These are phyloP conservation scores for Onygenales sp. DNA, from an alignment of 2,329 filamentous ascomycete species.

Conservation along the genomic window DNA sequence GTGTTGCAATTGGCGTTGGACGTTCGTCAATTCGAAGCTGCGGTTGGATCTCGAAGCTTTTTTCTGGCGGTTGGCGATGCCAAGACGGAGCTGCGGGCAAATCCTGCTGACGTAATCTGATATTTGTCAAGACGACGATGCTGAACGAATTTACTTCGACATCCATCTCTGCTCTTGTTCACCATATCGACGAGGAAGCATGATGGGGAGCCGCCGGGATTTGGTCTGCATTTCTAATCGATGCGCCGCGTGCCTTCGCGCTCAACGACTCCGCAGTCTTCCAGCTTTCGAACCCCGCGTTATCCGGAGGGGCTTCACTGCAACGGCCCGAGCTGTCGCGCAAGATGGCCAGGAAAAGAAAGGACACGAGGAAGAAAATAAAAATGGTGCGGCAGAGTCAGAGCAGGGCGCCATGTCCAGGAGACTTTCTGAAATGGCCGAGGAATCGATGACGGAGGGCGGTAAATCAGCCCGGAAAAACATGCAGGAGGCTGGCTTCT, in stretches of 20 bases:
- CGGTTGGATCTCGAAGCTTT: neutral
- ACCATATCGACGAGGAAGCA: too few relatives aligned
- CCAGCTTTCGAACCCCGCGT: neutral
- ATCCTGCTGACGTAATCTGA: too few relatives aligned
- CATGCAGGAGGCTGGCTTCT: constrained; percentile 54
- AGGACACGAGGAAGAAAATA: neutral
- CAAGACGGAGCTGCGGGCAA: neutral
- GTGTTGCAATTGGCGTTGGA: neutral
- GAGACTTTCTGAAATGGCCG: constrained; percentile 50
- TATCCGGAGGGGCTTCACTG: neutral
- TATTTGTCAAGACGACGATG: neutral
- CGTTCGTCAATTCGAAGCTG: neutral
- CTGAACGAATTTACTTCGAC: neutral
- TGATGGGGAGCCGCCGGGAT: too few relatives aligned
- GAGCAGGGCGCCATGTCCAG: constrained; percentile 49
- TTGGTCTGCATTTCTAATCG: neutral
- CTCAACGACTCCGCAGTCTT: neutral
- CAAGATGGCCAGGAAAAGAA: constrained; percentile 7
- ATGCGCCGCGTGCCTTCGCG: constrained; percentile 4
- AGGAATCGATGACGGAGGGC: constrained; percentile 47
- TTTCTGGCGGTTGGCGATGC: neutral
- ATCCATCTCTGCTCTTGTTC: neutral
- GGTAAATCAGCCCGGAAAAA: constrained; percentile 46
- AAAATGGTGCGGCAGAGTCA: constrained; percentile 9
- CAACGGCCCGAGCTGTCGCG: neutral